Conservation (phyloP, 2,329 filamentous ascomycete species). For the Westerdykella aurantiaca region DNA sequence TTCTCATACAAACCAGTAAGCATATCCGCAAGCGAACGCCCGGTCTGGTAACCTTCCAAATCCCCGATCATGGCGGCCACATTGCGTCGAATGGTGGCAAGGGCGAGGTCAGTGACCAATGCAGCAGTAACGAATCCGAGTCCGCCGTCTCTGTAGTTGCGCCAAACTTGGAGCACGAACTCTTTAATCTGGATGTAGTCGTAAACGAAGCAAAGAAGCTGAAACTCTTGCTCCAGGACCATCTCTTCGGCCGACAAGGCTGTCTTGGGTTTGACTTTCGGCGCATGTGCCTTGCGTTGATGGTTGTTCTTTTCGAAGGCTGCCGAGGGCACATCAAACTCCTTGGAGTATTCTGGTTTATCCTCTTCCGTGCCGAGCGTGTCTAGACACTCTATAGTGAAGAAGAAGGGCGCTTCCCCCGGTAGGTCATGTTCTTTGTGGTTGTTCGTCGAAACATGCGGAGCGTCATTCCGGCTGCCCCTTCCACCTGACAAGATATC, state of each 20-base stretch:
- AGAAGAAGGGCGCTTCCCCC: too few relatives aligned
- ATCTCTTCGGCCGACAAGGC: constrained; percentile 7
- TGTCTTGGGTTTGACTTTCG: not conserved
- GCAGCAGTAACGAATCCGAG: constrained; percentile 10
- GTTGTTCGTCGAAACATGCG: not conserved
- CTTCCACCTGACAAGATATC: constrained; percentile 1
- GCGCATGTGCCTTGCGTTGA: not conserved
- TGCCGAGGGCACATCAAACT: not conserved
- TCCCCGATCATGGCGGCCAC: constrained; percentile 8
- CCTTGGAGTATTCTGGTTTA: not conserved
- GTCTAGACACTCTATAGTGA: not conserved
- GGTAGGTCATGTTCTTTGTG: not conserved
- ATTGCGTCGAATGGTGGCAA: constrained; percentile 9
- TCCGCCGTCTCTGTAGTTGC: constrained; percentile 4
- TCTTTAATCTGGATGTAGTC: constrained; percentile 10
- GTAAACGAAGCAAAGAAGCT: constrained; percentile 14
- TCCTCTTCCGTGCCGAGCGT: not conserved
- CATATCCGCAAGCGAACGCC: constrained; percentile 1
- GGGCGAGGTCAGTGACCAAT: constrained; percentile 12
- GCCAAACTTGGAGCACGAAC: constrained; percentile 8
- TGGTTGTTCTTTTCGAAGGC: not conserved
- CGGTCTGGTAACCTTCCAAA: not conserved
- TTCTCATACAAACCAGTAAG: not conserved
- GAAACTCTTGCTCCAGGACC: constrained; percentile 9
- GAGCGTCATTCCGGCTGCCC: not conserved